Base-by-base conservation (phyloP, 257 asterid genomes). In the Nicotiana sylvestris region DNA sequence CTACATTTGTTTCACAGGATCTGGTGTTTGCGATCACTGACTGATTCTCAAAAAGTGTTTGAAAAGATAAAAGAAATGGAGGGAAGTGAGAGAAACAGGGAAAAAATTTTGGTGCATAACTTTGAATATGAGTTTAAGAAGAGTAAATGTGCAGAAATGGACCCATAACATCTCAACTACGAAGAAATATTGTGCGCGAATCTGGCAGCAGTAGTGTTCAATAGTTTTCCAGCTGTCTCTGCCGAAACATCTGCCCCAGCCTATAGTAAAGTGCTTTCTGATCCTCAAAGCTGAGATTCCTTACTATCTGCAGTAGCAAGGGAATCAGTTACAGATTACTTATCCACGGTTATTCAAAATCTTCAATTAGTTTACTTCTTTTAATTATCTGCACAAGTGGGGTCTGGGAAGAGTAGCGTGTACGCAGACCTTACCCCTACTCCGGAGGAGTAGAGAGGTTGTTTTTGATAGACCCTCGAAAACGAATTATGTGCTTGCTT, bases 221-320 rank as follows among this genome's bases (percentile, higher is more conserved):
- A 30, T 90, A 77, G 84, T 86, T 93, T 51, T 92, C 93, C 21
- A 87, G 87, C 77, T 82, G 90, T 81, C 89, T 90, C 86, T 90
- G 97, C 89, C 77, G 85, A 86, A 94, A 81, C 80, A 90, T 88
- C 90, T 91, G 90, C 56, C 93, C 95, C 5, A 94, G 92, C 86
- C 89, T 87, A 80, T 30, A 51, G 84, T 86, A 89, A 43, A 94
- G 78, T 30, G 82, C 81, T 82, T 81, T 89, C 76, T 91, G 97
- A 87, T 94, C 97, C 89, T 94, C 94, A 8, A 84, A 91, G 2
- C 91, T 82, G 78, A 94, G 93, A 89, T 92, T 94, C 97, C 91
- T 89, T 87, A 92, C 67, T 81, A 94, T 88, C 98, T 94, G 85
- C 84, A 85, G 11, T 37, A 74, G 10, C 82, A 18, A 2, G 4